phyloP scores from a whole-genome alignment of 768 basidiomycete species.

The Tephrocybe rancida region DNA sequence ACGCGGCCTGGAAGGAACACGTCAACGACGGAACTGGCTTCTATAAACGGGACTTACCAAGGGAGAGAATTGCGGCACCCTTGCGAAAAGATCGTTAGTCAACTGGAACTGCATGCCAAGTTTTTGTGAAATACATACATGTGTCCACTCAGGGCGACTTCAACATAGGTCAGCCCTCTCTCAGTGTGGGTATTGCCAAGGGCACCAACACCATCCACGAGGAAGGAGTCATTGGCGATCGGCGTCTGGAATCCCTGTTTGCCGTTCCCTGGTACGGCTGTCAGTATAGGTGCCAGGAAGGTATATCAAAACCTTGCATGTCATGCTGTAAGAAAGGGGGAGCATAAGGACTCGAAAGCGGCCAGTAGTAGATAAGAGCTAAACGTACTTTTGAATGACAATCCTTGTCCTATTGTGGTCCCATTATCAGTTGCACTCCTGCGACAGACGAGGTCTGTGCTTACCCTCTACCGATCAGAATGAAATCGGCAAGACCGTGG shows the following conservation, averaged over 20 bases:
- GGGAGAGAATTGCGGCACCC: constrained; percentile 71
- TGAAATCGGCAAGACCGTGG: constrained; percentile 75
- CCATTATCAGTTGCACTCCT: neutral
- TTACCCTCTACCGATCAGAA: constrained; percentile 75
- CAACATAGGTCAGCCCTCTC: constrained; percentile 66
- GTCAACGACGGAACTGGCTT: neutral
- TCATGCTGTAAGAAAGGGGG: constrained; percentile 36
- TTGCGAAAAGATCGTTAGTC: constrained; percentile 19
- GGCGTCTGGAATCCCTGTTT: constrained; percentile 76
- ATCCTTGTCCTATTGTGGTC: constrained; percentile 58
- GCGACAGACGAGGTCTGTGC: constrained; percentile 19
- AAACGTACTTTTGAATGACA: constrained; percentile 61
- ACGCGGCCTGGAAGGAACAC: constrained; percentile 50
- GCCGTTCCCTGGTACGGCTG: constrained; percentile 47
- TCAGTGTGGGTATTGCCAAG: constrained; percentile 67
- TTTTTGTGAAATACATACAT: constrained; percentile 45
- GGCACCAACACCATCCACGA: constrained; percentile 71
- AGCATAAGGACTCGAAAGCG: neutral
- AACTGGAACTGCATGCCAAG: neutral
- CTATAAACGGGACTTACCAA: constrained; percentile 38
- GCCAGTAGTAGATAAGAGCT: neutral
- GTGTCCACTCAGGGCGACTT: constrained; percentile 71
- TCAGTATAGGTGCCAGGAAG: neutral
- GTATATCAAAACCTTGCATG: constrained; percentile 29
- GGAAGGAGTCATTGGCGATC: constrained; percentile 64